Base-by-base conservation (phyloP, 1,284 basidiomycete genomes). In the Trichosporon asahii region DNA sequence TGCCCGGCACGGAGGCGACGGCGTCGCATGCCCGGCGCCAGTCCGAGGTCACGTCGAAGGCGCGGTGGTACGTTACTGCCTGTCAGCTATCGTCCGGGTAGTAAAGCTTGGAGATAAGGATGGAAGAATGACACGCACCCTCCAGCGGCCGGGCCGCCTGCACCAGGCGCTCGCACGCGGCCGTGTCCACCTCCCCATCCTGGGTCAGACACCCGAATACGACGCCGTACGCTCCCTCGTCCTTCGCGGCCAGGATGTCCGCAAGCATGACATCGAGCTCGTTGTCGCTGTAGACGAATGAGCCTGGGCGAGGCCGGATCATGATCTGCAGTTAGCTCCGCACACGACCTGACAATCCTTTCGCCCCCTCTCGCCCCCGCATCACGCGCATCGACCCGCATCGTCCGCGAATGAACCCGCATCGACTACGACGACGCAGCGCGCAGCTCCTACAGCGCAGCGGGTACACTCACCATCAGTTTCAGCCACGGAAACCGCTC, bases 31-130 rank as follows among this genome's bases (percentile, higher is more conserved):
- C 91, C 91, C 61, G 29, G 53, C 55, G 55, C 74, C 86, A 81
- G 77, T 90, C 86, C 63, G 80, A 80, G 3, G 88, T 87, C 88
- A 93, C 89, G 78, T 93, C 92, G 76, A 93, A 90, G 18, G 92
- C 92, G 68, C 92, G 86, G 78, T 93, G 92, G 78, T 93, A 93
- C 74, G 90, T 92, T 37, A 92, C 91, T 92, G 57, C 11, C 27
- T 9, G 37, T 70, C 9, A 68, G 68, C 9, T 6, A 2, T 3
- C 4, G 6, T 0, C 21, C 5, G 0, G 15, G 4, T 31, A 6
- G 23, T 15, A n/a, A 15, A 29, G 27, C 15, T 9, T 44, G 18
- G 40, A n/a, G n/a, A n/a, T n/a, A n/a, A n/a, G n/a, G 40, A 44
- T n/a, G 15, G 25, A 27, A 14, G 25, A 61, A 61, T 23, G 23